These are phyloP conservation scores for Amaranthus tricolor DNA, from an alignment of 179 eudicot genomes.

Conservation along the genomic window DNA sequence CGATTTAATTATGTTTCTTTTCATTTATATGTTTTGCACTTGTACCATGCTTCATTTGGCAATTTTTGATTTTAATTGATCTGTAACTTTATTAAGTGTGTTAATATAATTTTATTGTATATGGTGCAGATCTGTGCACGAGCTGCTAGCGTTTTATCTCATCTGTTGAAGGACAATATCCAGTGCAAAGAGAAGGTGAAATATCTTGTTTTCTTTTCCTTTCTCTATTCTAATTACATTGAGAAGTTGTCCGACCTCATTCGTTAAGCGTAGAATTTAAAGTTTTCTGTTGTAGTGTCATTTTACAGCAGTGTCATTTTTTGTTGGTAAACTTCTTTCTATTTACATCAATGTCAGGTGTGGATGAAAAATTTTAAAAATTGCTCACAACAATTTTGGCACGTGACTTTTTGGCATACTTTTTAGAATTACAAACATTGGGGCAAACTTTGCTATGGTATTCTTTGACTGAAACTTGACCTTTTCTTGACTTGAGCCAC, in stretches of 20 bases:
- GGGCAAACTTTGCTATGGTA: no score
- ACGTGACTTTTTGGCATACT: no score
- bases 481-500: no score
- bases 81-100: background rate
- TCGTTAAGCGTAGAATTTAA: background rate
- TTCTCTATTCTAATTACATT: slow-evolving; percentile 2
- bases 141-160: slow-evolving; percentile 93
- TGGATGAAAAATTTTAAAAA: background rate
- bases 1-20: background rate
- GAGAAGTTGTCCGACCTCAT: background rate
- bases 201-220: slow-evolving; percentile 8
- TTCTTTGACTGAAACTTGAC: no score
- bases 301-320: background rate
- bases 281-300: no score
- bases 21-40: background rate
- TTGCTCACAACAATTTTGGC: no score
- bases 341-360: background rate
- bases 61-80: background rate
- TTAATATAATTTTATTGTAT: slow-evolving; percentile 14
- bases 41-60: background rate
- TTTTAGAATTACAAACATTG: no score
- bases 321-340: background rate
- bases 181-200: slow-evolving; percentile 87
- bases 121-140: slow-evolving; percentile 80
- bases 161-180: slow-evolving; percentile 73